Evolutionary conservation across 2,329 filamentous ascomycete genomes (phyloP), one percentile per base, ranked within the genome.

Genomic region (Ophiostoma novo-ulmi): DNA sequence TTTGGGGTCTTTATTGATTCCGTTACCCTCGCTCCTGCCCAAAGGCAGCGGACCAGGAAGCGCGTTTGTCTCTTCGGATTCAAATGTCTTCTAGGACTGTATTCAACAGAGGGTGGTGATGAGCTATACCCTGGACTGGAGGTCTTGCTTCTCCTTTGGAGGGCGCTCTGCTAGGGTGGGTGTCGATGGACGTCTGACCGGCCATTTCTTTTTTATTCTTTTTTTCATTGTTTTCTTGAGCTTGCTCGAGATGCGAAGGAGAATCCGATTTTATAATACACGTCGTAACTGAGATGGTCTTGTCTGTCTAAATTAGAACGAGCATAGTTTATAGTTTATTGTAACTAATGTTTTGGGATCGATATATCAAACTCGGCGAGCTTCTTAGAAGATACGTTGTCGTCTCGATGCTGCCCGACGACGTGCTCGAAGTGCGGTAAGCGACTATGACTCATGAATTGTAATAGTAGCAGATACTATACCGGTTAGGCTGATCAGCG

Each of bases 131-230:
- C 90, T 82, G 85, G 80, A 84, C 79, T 78, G 73, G 83, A 80
- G 82, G 85, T 89, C 85, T 36, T 87, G 87, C 89, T 70, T 66
- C 65, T 88, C 88, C 89, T 93, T 71, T 65, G 38, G 72, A 83
- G 91, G 91, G 89, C 90, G 86, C 87, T 83, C 81, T 84, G 82
- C 81, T 84, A 83, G 90, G 91, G 91, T 91, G 91, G 91, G 91
- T 87, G 85, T 87, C 84, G 91, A 91, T 85, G 90, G 90, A 91
- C 87, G 91, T 94, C 92, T 95, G 92, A 94, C 92, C 92, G 91
- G 85, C 80, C 85, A 84, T 80, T 78, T 17, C 31, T 67, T 26
- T 66, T 14, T 22, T 44, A 31, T 26, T 61, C 77, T 82, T 82
- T 87, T 87, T 87, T 87, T 87, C 83, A 81, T 85, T 87, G 77